Evolutionary conservation across 495 filamentous ascomycete genomes (phyloP).

Genomic region (Annulohypoxylon stygium): DNA sequence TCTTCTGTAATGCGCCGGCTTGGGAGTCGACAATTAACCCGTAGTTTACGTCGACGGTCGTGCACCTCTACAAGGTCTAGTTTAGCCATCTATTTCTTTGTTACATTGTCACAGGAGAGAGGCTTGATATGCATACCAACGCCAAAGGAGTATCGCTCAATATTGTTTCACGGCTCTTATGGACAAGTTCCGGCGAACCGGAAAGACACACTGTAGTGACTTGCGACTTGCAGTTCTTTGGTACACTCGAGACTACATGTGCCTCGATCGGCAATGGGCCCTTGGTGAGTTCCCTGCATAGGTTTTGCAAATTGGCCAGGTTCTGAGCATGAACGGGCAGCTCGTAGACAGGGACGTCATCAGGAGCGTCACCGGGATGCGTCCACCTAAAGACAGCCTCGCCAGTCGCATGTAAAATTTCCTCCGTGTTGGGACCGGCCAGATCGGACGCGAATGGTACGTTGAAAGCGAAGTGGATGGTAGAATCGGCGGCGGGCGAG

Average conservation of each 20-base stretch:
- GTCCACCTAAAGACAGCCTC: constrained; percentile 90
- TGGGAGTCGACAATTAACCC: constrained; percentile 85
- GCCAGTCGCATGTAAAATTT: constrained; percentile 88
- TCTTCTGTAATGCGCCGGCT: constrained; percentile 70
- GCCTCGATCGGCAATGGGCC: constrained; percentile 81
- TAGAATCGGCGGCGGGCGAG: constrained; percentile 73
- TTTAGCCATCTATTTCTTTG: constrained; percentile 45
- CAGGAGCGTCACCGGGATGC: constrained; percentile 85
- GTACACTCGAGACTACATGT: constrained; percentile 82
- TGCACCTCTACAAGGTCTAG: constrained; percentile 76
- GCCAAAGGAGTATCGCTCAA: constrained; percentile 88
- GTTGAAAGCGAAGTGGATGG: constrained; percentile 86
- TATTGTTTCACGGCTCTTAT: constrained; percentile 85
- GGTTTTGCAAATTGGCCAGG: constrained; percentile 76
- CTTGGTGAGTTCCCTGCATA: constrained; percentile 82
- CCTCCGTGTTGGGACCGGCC: constrained; percentile 88
- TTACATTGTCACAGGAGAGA: constrained; percentile 13
- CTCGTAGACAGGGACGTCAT: constrained; percentile 84
- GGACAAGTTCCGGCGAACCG: constrained; percentile 83
- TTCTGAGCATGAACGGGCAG: constrained; percentile 90
- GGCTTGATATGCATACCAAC: constrained; percentile 71
- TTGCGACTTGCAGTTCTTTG: constrained; percentile 78
- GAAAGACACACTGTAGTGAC: constrained; percentile 93
- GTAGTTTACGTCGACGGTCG: constrained; percentile 91
- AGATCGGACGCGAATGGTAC: constrained; percentile 93